Conservation (phyloP, 345 rosid species). For the Heritiera littoralis region DNA sequence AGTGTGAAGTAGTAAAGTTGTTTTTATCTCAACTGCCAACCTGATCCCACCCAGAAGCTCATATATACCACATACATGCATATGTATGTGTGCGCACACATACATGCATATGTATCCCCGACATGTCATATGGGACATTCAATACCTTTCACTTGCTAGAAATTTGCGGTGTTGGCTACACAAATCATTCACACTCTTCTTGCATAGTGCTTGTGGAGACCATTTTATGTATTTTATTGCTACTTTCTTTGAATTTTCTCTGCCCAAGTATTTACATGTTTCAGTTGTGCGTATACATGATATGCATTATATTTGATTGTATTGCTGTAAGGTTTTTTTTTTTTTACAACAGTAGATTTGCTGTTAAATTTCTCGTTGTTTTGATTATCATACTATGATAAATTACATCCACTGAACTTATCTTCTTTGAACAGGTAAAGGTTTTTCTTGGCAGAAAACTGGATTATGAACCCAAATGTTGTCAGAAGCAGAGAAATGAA, state of each 20-base stretch:
- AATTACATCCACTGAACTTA: conserved; percentile 15
- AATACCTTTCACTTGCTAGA: conserved; percentile 10
- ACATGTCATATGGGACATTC: neutral
- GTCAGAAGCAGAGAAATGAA: conserved; percentile 49
- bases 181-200: neutral
- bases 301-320: neutral
- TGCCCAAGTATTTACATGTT: conserved; percentile 5
- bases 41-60: neutral
- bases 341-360: neutral
- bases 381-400: neutral
- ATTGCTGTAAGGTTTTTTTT: neutral
- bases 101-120: neutral
- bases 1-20: neutral
- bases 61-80: neutral
- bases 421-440: conserved; percentile 55
- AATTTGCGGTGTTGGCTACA: conserved; percentile 10
- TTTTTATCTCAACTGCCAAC: neutral
- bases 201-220: neutral
- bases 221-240: neutral
- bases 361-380: neutral
- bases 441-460: conserved; percentile 67
- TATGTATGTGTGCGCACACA: neutral
- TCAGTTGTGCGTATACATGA: neutral
- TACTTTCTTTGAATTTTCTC: neutral
- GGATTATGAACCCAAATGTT: conserved; percentile 62